These are phyloP conservation scores for Lithospermum erythrorhizon DNA, from an alignment of 257 asterid genomes.

Conservation along the genomic window DNA sequence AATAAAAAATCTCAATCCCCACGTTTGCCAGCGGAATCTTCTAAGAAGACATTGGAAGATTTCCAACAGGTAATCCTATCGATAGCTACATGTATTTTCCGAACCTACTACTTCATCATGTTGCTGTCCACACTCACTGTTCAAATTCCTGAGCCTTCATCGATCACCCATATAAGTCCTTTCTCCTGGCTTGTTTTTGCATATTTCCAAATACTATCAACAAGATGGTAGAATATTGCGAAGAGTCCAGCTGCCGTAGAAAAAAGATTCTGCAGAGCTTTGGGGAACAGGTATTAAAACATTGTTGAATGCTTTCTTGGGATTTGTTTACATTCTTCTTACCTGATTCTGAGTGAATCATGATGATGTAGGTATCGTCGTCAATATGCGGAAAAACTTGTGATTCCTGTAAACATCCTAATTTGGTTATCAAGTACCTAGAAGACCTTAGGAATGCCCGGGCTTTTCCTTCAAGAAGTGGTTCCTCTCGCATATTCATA, in stretches of 20 bases:
- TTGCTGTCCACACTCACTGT: neutral
- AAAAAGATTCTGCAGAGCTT: slow-evolving; percentile 84
- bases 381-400: slow-evolving; percentile 70
- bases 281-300: slow-evolving; percentile 62
- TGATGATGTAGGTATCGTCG: slow-evolving; percentile 47
- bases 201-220: slow-evolving; percentile 13
- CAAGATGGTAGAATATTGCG: slow-evolving; percentile 86
- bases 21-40: slow-evolving; percentile 40
- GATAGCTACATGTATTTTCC: neutral
- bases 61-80: slow-evolving; percentile 41
- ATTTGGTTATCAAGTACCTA: slow-evolving; percentile 56
- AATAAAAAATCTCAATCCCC: slow-evolving; percentile 50
- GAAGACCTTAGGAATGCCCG: slow-evolving; percentile 53
- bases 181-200: slow-evolving; percentile 15
- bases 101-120: neutral
- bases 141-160: neutral
- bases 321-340: slow-evolving; percentile 11
- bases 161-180: neutral
- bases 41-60: slow-evolving; percentile 58
- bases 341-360: slow-evolving; percentile 10
- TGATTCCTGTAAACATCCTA: slow-evolving; percentile 76
- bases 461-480: slow-evolving; percentile 38
- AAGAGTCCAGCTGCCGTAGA: slow-evolving; percentile 77
- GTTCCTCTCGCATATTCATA: slow-evolving; percentile 59
- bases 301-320: slow-evolving; percentile 9